These are phyloP conservation scores for Vitis hybrid DNA, from an alignment of 177 flowering plant species.

Conservation along the genomic window DNA sequence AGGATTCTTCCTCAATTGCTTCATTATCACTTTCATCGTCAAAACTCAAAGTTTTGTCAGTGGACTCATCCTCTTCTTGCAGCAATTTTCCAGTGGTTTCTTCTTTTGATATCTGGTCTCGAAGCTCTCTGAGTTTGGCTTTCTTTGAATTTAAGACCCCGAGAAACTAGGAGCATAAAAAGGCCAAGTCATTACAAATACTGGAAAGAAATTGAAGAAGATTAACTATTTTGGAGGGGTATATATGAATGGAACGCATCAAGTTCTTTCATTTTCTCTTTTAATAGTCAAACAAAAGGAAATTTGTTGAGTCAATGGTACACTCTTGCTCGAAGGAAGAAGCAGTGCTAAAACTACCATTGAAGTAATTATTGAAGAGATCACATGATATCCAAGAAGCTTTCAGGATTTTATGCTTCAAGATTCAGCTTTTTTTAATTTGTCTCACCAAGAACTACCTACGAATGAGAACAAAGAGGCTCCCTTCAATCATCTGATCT, in stretches of 20 bases:
- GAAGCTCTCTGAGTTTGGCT: slow-evolving; percentile 77
- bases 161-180: slow-evolving; percentile 57
- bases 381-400: background rate
- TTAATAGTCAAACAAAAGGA: background rate
- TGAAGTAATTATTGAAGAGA: background rate
- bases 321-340: no score
- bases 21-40: slow-evolving; percentile 47
- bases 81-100: slow-evolving; percentile 28
- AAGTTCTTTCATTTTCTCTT: background rate
- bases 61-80: slow-evolving; percentile 52
- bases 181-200: slow-evolving; percentile 4
- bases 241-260: background rate
- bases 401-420: background rate
- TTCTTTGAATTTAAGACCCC: slow-evolving; percentile 82
- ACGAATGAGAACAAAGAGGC: background rate
- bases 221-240: background rate
- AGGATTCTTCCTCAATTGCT: slow-evolving; percentile 32
- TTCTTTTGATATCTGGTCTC: slow-evolving; percentile 51
- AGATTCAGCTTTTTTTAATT: background rate
- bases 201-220: background rate
- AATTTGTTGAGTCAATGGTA: no score
- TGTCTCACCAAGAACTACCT: background rate
- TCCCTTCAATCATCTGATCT: background rate
- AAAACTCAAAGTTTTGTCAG: slow-evolving; percentile 64
- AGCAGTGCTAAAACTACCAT: no score